Evolutionary conservation across 1,284 basidiomycete genomes (phyloP).

Genomic region (Pseudozyma pruni): DNA sequence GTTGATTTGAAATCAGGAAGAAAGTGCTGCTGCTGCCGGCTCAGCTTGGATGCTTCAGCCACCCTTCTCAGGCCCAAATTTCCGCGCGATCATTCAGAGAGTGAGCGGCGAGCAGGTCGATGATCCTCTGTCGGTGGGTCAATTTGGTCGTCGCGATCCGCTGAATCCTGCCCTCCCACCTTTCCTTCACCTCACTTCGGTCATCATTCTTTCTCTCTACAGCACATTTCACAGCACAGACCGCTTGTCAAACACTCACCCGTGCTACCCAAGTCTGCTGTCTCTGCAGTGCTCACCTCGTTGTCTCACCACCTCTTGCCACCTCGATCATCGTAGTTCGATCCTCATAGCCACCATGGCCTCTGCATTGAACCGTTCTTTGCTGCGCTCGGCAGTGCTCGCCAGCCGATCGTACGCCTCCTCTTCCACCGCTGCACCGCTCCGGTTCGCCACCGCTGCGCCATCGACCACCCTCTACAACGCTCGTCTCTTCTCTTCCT

Average conservation of each 20-base stretch:
- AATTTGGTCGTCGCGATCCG: not conserved
- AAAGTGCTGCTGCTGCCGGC: constrained; percentile 11
- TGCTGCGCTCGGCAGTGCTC: constrained; percentile 44
- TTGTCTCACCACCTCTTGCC: not conserved
- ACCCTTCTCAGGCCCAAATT: constrained; percentile 10
- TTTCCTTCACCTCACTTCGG: constrained; percentile 11
- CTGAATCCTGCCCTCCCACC: constrained; percentile 10
- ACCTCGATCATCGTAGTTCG: not conserved
- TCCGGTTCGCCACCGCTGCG: constrained; percentile 34
- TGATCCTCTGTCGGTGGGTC: not conserved
- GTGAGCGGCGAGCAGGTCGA: not conserved
- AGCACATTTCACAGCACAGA: not conserved
- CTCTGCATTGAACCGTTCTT: constrained; percentile 45
- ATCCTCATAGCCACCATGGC: constrained; percentile 18
- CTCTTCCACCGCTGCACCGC: constrained; percentile 30
- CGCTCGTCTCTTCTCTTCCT: constrained; percentile 42
- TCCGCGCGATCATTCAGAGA: constrained; percentile 32
- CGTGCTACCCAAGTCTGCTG: not conserved
- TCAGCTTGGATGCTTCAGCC: constrained; percentile 36
- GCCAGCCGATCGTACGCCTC: constrained; percentile 43
- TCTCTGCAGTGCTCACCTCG: too few relatives aligned
- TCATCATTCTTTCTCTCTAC: constrained; percentile 1
- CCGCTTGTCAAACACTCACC: not conserved
- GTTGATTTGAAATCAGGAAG: constrained; percentile 40
- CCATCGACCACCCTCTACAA: constrained; percentile 33